Evolutionary conservation across 768 basidiomycete species (phyloP).

Genomic region (Leucocoprinus birnbaumii): DNA sequence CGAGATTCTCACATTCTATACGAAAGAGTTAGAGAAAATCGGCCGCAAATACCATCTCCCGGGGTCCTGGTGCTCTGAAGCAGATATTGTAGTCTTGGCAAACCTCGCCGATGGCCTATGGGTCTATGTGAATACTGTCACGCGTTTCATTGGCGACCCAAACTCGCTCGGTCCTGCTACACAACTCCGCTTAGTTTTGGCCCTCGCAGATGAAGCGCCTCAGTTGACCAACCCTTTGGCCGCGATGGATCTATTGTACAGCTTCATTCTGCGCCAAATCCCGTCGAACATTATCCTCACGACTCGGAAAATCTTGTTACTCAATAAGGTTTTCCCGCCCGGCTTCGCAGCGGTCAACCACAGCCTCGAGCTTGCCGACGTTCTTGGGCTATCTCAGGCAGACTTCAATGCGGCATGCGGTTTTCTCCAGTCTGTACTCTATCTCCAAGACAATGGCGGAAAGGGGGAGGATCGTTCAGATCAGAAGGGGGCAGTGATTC

Average conservation of each 20-base stretch:
- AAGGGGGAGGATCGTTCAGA: too few species aligned
- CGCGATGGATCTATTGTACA: neutral
- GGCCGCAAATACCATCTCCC: neutral
- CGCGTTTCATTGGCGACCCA: neutral
- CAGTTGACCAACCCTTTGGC: neutral
- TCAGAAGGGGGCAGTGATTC: too few species aligned
- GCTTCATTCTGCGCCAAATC: neutral
- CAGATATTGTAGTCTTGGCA: neutral
- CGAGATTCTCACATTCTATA: slow-evolving; percentile 6
- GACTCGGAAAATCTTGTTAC: neutral
- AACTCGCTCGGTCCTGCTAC: too few species aligned
- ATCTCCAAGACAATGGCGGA: too few species aligned
- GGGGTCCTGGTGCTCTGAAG: slow-evolving; percentile 7
- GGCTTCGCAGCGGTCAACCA: too few species aligned
- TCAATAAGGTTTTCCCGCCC: neutral
- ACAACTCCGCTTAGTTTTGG: neutral
- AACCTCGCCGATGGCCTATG: neutral
- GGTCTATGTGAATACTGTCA: neutral
- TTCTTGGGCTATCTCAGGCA: neutral
- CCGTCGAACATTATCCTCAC: neutral
- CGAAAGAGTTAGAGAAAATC: slow-evolving; percentile 3
- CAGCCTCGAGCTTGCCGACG: neutral
- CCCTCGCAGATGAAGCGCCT: neutral
- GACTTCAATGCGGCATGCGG: neutral
- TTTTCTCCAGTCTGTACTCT: neutral